phyloP scores from a whole-genome alignment of 2,329 filamentous ascomycete species.

The Xylaria digitata region DNA sequence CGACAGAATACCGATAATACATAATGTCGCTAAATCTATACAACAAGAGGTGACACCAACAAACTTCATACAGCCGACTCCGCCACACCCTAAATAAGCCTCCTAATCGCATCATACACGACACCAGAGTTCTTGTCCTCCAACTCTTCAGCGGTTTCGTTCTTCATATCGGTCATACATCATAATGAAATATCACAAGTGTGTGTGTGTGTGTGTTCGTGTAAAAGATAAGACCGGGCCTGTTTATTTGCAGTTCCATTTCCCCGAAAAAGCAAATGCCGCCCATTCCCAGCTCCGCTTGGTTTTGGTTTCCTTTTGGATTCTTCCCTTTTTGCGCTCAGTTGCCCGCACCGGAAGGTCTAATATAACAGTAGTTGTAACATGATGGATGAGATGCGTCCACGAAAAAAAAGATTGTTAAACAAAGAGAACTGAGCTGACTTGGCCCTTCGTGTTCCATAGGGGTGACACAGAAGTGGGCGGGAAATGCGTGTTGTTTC shows the following conservation, averaged over 20 bases:
- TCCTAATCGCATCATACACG: conserved; percentile 25
- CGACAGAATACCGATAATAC: neutral
- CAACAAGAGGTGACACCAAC: neutral
- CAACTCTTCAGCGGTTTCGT: neutral
- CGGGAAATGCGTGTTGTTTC: neutral
- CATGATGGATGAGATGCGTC: conserved; percentile 2
- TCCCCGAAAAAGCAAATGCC: conserved; percentile 7
- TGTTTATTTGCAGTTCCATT: conserved; percentile 8
- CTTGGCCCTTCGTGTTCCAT: conserved; percentile 1
- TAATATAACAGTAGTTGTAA: conserved; percentile 16
- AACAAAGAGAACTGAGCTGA: conserved; percentile 15
- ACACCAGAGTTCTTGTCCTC: conserved; percentile 14
- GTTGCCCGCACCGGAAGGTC: conserved; percentile 17
- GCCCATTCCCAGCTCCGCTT: conserved; percentile 2
- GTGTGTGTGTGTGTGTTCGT: conserved; percentile 1
- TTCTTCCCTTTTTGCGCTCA: conserved; percentile 1
- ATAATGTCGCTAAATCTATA: conserved; percentile 6
- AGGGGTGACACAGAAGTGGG: conserved; percentile 8
- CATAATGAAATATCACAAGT: conserved; percentile 27
- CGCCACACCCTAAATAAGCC: neutral
- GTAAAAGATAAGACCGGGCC: neutral
- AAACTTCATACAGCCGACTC: conserved; percentile 8
- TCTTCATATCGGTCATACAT: conserved; percentile 36
- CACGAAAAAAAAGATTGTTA: neutral
- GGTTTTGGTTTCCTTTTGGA: conserved; percentile 14